Base-by-base conservation (phyloP, 257 asterid genomes). In the Catharanthus roseus region DNA sequence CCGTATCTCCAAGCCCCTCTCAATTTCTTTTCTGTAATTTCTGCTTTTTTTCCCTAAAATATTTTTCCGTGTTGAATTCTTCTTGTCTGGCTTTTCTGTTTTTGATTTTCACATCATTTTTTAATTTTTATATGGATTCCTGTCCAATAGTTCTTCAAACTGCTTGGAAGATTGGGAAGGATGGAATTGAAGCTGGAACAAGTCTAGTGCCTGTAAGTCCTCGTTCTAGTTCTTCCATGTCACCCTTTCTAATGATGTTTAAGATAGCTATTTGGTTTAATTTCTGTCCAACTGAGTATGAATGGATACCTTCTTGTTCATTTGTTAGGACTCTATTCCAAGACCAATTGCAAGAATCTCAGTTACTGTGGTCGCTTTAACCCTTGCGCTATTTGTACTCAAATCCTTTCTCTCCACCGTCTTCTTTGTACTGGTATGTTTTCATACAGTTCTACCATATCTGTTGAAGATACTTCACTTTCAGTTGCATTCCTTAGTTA, bases 161-260 rank as follows among this genome's bases (percentile, higher is more conserved):
- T 13, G 87, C 67, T 51, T 88, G 87, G 92, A 95, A 79, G 73
- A 86, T 89, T 67, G 97, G 96, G 70, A 95, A 82, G 82, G 93
- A 91, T 82, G 96, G 96, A 68, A 69, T 91, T 77, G 99, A 91
- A 78, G 96, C 89, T n/a, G 99, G 97, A 83, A 84, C 96, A 34
- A 82, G 74, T 77, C 73, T 95, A 77, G 97, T 95, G 73, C 97
- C 99, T 41, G 99, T 95, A 82, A 86, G 96, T 78, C 15, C 9
- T n/a, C n/a, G n/a, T 9, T 62, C 42, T 60, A 34, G 21, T 68
- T 65, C 15, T 63, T 61, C 26, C 0, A 42, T 36, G 8, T 15
- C 1, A 19, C 12, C 19, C 67, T 44, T 33, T 6, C 33, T 10
- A 26, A 18, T 38, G 36, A 54, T n/a, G 3, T 38, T 13, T 55